These are phyloP conservation scores for Hanseniaspora pseudoguilliermondii DNA, from an alignment of 805 yeast genomes.

Conservation along the genomic window DNA sequence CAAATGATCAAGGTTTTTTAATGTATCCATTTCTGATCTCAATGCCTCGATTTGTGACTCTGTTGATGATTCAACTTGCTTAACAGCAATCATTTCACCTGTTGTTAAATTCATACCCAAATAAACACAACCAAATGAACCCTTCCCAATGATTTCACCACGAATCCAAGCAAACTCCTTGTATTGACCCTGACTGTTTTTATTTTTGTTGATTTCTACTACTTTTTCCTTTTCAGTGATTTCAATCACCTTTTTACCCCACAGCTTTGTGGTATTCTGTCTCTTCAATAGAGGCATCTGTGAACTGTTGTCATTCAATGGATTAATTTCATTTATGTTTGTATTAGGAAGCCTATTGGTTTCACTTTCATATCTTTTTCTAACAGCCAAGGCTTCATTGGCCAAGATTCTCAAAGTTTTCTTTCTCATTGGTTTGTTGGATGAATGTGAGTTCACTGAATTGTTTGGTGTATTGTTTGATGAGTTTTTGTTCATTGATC, in stretches of 20 bases:
- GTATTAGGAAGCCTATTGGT: slow-evolving; percentile 6
- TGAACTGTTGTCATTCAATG: not conserved
- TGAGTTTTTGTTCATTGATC: not conserved
- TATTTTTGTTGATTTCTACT: slow-evolving; percentile 53
- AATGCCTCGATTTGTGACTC: slow-evolving; percentile 66
- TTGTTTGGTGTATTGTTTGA: not conserved
- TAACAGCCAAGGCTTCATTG: slow-evolving; percentile 65
- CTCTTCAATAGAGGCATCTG: slow-evolving; percentile 39
- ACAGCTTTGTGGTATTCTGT: slow-evolving; percentile 72
- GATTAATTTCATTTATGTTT: slow-evolving; percentile 13
- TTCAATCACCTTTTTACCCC: slow-evolving; percentile 93
- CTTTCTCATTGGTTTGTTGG: slow-evolving; percentile 44
- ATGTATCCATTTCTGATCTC: slow-evolving; percentile 79
- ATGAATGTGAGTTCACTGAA: slow-evolving; percentile 6
- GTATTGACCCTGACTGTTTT: slow-evolving; percentile 52
- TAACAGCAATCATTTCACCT: slow-evolving; percentile 97
- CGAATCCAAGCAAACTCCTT: slow-evolving; percentile 94
- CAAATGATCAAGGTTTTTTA: slow-evolving; percentile 85
- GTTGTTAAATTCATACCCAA: slow-evolving; percentile 88
- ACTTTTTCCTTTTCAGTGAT: slow-evolving; percentile 60
- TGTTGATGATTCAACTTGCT: slow-evolving; percentile 60
- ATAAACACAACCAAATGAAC: slow-evolving; percentile 90
- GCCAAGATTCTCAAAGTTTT: slow-evolving; percentile 91
- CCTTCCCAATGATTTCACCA: slow-evolving; percentile 92
- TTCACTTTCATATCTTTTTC: slow-evolving; percentile 27